Evolutionary conservation across 2,329 filamentous ascomycete genomes (phyloP).

Genomic region (Colletotrichum eleusines): DNA sequence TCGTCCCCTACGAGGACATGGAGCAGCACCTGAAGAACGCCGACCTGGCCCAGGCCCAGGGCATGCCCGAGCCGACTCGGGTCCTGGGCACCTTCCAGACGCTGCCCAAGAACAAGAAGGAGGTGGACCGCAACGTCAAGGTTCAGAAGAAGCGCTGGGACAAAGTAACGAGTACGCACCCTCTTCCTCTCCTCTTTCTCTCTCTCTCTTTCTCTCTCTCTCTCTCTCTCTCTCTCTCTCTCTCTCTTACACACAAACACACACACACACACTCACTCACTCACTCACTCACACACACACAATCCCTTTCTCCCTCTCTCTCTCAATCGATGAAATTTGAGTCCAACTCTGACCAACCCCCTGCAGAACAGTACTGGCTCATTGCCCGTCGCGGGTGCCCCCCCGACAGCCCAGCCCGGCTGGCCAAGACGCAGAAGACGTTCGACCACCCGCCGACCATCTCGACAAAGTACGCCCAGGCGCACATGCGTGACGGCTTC

Average conservation of each 20-base stretch:
- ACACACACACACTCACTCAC: too few relatives aligned
- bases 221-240: too few relatives aligned
- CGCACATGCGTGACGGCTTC: slow-evolving; percentile 68
- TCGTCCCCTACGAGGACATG: slow-evolving; percentile 74
- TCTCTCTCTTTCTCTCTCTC: too few relatives aligned
- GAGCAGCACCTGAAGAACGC: slow-evolving; percentile 66
- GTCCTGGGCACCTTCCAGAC: slow-evolving; percentile 59
- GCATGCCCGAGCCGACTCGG: slow-evolving; percentile 57
- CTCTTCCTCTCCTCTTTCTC: too few relatives aligned
- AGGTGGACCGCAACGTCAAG: slow-evolving; percentile 50
- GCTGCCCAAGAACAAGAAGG: slow-evolving; percentile 54
- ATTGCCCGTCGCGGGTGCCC: slow-evolving; percentile 71
- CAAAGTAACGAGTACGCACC: slow-evolving; percentile 59
- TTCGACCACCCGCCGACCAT: slow-evolving; percentile 61
- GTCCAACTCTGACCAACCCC: neutral
- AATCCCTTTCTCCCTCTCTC: too few relatives aligned
- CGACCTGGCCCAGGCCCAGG: slow-evolving; percentile 55
- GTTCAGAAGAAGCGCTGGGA: slow-evolving; percentile 61
- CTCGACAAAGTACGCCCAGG: slow-evolving; percentile 58
- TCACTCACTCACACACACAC: too few relatives aligned
- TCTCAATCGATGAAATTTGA: neutral
- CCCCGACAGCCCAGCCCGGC: slow-evolving; percentile 71
- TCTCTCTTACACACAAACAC: too few relatives aligned
- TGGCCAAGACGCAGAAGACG: slow-evolving; percentile 54
- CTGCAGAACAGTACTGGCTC: slow-evolving; percentile 66